These are phyloP conservation scores for Dichotomopilus funicola DNA, from an alignment of 2,329 filamentous ascomycete species.

Conservation along the genomic window DNA sequence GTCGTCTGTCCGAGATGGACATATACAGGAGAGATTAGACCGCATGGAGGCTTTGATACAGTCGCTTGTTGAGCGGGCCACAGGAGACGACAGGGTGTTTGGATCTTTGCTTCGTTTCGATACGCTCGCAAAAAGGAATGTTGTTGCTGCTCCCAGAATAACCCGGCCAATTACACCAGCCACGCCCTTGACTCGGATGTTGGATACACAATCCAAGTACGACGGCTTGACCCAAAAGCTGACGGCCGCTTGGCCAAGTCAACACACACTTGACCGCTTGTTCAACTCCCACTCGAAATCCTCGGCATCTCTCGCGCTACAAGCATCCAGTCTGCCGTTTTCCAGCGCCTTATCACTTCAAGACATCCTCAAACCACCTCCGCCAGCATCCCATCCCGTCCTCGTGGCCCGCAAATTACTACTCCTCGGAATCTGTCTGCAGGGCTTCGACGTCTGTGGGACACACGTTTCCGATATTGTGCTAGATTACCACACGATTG, in stretches of 20 bases:
- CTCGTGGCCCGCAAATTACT: not conserved
- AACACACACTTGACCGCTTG: not conserved
- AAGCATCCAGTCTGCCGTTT: not conserved
- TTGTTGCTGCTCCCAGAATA: not conserved
- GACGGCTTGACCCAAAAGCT: not conserved
- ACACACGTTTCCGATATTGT: no score
- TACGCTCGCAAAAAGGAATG: no score
- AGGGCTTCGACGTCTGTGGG: no score
- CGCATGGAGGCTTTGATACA: conserved; percentile 4
- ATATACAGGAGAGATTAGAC: not conserved
- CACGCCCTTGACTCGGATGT: not conserved
- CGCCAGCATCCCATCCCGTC: not conserved
- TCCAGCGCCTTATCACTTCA: not conserved
- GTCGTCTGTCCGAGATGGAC: not conserved
- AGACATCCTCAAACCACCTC: not conserved
- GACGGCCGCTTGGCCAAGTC: not conserved
- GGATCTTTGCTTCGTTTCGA: no score
- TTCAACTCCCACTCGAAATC: not conserved
- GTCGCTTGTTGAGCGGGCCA: not conserved
- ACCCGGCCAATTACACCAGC: not conserved
- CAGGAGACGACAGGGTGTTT: not conserved
- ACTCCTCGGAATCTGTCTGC: not conserved
- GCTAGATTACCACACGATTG: not conserved
- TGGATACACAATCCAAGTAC: not conserved
- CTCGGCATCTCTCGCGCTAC: not conserved